Base-by-base conservation (phyloP, 345 rosid species). In the Cardamine resedifolia region DNA sequence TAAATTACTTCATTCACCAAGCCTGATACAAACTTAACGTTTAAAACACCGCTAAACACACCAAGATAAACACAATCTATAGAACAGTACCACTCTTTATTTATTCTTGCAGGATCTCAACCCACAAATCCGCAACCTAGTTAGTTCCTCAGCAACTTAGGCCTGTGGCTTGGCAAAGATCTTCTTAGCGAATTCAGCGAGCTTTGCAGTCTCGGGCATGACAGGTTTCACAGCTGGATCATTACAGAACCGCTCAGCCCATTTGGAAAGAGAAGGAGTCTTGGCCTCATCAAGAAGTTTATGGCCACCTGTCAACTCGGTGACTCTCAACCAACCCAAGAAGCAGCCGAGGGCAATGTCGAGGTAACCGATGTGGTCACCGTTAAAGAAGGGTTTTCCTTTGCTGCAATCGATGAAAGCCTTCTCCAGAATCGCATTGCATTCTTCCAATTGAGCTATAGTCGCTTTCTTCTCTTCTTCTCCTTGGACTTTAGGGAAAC, bases 321-420 rank as follows among this genome's bases (percentile, higher is more conserved):
- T 51, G 21, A 86, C 89, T 66, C 84, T 84, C 6, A 90, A 4
- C 92, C 94, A 87, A 14, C 70, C 95, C 79, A 90, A 68, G 63
- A 55, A 83, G 78, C 80, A 10, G 0, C 97, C 97, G 9, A 91
- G 67, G 0, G 92, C 83, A 47, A 89, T 86, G 75, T 91, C 96
- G 1, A 87, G 69, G 49, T 70, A 87, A 31, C 96, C 97, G 10
- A 91, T 81, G 21, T 61, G 41, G 28, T 83, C 87, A 58, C 94
- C 97, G 10, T 92, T 89, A 48, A 92, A 92, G 81, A 88, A 92
- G 1, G 82, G 20, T 68, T 82, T 85, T 28, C 98, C 98, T 75
- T 90, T 80, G 85, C 95, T 83, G 50, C 80, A 69, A 31, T 82
- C 85, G 14, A 2, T 38, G 62, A 77, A 88, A 1, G 84, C 87